Conservation (phyloP, 768 basidiomycete species). For the Floccularia luteovirens region DNA sequence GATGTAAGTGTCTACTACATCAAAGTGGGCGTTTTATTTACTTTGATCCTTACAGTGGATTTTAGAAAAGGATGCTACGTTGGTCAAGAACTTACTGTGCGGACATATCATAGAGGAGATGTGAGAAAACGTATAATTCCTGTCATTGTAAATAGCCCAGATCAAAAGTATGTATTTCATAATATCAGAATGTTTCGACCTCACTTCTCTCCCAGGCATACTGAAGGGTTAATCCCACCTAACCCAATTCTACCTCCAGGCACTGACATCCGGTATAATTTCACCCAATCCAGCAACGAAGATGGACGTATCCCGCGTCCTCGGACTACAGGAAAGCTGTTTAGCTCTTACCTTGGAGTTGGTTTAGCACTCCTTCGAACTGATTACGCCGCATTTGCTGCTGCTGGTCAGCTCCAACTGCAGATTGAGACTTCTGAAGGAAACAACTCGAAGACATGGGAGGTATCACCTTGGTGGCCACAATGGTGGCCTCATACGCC, state of each 20-base stretch:
- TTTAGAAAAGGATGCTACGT: conserved; percentile 98
- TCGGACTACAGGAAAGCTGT: conserved; percentile 68
- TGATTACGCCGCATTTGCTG: conserved; percentile 48
- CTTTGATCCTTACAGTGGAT: conserved; percentile 48
- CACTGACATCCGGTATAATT: conserved; percentile 28
- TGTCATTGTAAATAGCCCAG: conserved; percentile 44
- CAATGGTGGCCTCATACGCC: conserved; percentile 46
- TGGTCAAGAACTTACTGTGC: conserved; percentile 94
- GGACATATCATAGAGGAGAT: conserved; percentile 92
- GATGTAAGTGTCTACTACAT: conserved; percentile 42
- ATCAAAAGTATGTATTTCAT: conserved; percentile 21
- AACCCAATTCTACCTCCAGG: conserved; percentile 20
- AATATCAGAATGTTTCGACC: too few species aligned
- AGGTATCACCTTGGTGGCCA: conserved; percentile 63
- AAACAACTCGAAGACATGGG: conserved; percentile 22
- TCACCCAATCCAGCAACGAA: conserved; percentile 12
- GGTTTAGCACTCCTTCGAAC: conserved; percentile 84
- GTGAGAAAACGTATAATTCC: conserved; percentile 88
- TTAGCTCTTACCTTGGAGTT: conserved; percentile 49
- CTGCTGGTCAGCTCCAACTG: conserved; percentile 36
- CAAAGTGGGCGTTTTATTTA: neutral
- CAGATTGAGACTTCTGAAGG: conserved; percentile 27
- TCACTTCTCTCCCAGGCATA: neutral
- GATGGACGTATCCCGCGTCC: conserved; percentile 40
- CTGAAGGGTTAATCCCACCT: conserved; percentile 5